These are phyloP conservation scores for Stachybotrys chlorohalonatus DNA, from an alignment of 2,329 filamentous ascomycete species.

Conservation along the genomic window DNA sequence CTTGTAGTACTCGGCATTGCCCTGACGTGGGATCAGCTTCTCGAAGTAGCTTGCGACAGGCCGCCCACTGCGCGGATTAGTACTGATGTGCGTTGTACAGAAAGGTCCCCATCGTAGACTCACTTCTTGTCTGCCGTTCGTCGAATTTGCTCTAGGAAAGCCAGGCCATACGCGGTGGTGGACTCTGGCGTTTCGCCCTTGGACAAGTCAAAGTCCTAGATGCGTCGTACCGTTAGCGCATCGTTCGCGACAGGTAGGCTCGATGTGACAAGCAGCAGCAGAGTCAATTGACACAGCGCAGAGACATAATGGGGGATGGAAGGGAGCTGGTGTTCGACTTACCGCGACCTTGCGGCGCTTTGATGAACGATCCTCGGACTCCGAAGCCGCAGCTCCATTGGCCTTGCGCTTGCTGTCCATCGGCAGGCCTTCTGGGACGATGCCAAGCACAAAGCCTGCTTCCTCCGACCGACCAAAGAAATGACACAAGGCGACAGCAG, in stretches of 20 bases:
- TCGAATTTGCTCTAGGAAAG: constrained; percentile 66
- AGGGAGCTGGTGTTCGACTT: constrained; percentile 22
- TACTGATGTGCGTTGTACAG: background rate
- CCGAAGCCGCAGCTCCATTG: constrained; percentile 32
- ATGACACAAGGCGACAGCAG: constrained; percentile 1
- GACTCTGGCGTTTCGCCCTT: constrained; percentile 56
- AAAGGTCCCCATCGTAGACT: constrained; percentile 16
- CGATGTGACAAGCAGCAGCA: background rate
- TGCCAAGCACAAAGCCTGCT: background rate
- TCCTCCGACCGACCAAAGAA: too few relatives aligned
- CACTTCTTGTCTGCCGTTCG: constrained; percentile 76
- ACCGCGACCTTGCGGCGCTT: constrained; percentile 46
- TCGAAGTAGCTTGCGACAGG: constrained; percentile 69
- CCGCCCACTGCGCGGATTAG: constrained; percentile 49
- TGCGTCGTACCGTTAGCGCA: constrained; percentile 4
- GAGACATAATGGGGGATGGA: constrained; percentile 3
- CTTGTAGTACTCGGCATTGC: constrained; percentile 68
- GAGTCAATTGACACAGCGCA: background rate
- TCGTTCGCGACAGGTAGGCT: background rate
- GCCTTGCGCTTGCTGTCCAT: constrained; percentile 53
- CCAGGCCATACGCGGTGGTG: constrained; percentile 62
- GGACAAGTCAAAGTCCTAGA: constrained; percentile 35
- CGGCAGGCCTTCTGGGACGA: constrained; percentile 7
- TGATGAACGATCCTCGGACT: constrained; percentile 42
- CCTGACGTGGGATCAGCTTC: constrained; percentile 53